Conservation (phyloP, 768 basidiomycete species). For the Termitomyces sp. region DNA sequence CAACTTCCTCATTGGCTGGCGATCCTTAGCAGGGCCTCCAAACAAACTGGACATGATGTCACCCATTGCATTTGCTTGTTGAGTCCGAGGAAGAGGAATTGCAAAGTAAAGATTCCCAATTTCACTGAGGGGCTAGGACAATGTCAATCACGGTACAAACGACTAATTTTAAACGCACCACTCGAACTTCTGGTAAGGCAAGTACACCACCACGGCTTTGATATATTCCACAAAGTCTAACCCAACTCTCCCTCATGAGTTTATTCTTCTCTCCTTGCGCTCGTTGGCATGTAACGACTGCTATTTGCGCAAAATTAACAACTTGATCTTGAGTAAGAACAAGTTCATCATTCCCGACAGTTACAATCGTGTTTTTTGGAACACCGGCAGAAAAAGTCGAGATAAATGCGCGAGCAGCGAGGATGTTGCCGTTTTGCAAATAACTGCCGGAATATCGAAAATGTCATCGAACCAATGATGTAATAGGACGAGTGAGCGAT, state of each 20-base stretch:
- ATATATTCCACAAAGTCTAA: constrained; percentile 80
- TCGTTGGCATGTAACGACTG: constrained; percentile 83
- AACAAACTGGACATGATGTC: constrained; percentile 89
- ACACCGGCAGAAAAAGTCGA: constrained; percentile 68
- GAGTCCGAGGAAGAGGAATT: constrained; percentile 70
- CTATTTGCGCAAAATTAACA: constrained; percentile 89
- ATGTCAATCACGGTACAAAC: neutral
- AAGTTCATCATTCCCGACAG: constrained; percentile 56
- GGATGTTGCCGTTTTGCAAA: constrained; percentile 81
- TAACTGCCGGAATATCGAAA: constrained; percentile 40
- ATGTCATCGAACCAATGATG: neutral
- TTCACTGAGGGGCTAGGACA: constrained; percentile 55
- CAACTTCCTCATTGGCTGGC: constrained; percentile 31
- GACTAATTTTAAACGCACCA: constrained; percentile 35
- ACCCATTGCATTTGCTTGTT: constrained; percentile 75
- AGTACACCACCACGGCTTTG: constrained; percentile 65
- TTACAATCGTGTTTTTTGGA: constrained; percentile 44
- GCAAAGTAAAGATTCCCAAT: constrained; percentile 79
- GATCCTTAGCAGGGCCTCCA: constrained; percentile 52
- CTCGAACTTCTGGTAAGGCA: constrained; percentile 55
- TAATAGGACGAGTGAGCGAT: neutral
- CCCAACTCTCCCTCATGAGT: constrained; percentile 76
- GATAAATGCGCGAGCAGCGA: constrained; percentile 93
- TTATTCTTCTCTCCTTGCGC: constrained; percentile 78
- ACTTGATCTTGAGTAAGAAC: constrained; percentile 67